These are phyloP conservation scores for Aeschynomene evenia DNA, from an alignment of 306 rosid species.

Conservation along the genomic window DNA sequence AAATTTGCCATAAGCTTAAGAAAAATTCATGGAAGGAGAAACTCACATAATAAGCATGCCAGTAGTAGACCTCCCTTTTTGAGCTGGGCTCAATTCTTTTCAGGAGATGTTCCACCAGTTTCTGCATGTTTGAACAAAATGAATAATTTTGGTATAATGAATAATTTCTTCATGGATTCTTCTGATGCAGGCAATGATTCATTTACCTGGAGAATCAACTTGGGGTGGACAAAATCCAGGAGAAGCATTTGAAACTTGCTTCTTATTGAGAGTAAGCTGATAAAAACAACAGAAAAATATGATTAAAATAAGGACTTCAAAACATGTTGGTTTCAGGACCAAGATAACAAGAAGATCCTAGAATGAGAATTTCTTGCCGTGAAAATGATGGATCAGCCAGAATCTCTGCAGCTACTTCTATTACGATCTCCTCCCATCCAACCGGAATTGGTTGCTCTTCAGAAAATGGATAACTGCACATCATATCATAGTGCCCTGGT, in stretches of 20 bases:
- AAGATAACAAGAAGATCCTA: neutral
- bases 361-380: slow-evolving; percentile 43
- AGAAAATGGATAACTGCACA: slow-evolving; percentile 75
- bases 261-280: slow-evolving; percentile 55
- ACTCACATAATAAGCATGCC: slow-evolving; percentile 93
- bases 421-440: slow-evolving; percentile 76
- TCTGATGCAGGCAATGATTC: slow-evolving; percentile 3
- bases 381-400: slow-evolving; percentile 68
- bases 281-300: slow-evolving; percentile 20
- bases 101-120: slow-evolving; percentile 71
- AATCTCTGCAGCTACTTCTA: slow-evolving; percentile 71
- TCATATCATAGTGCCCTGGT: slow-evolving; percentile 25
- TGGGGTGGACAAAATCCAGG: slow-evolving; percentile 70
- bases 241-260: slow-evolving; percentile 86
- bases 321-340: neutral
- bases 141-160: slow-evolving; percentile 16
- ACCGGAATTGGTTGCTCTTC: slow-evolving; percentile 82
- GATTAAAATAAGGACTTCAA: neutral
- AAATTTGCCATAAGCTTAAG: slow-evolving; percentile 13
- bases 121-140: slow-evolving; percentile 55
- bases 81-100: slow-evolving; percentile 50
- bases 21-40: slow-evolving; percentile 9
- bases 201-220: slow-evolving; percentile 73
- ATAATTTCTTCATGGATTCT: neutral
- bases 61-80: slow-evolving; percentile 75